phyloP scores from a whole-genome alignment of 1,284 basidiomycete genomes.

The Coriolopsis trogii region DNA sequence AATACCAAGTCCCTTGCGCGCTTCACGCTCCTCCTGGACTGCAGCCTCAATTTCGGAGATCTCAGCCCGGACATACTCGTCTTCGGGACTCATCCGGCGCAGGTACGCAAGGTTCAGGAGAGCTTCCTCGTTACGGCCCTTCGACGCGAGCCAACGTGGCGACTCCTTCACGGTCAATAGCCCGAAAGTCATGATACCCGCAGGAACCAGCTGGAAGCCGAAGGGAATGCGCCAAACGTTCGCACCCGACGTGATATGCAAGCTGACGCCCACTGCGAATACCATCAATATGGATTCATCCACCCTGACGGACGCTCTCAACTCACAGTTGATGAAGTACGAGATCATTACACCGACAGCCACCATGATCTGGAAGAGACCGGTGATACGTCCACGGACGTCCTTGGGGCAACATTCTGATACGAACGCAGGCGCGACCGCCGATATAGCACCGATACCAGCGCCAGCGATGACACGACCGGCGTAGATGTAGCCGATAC shows the following conservation, averaged over 20 bases:
- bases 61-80: conserved; percentile 55
- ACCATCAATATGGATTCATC: neutral
- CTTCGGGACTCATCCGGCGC: conserved; percentile 51
- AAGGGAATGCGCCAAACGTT: conserved; percentile 75
- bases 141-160: conserved; percentile 38
- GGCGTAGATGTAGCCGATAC: conserved; percentile 68
- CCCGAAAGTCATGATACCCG: conserved; percentile 77
- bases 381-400: conserved; percentile 71
- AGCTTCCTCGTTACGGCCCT: conserved; percentile 38
- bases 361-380: conserved; percentile 84
- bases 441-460: conserved; percentile 69
- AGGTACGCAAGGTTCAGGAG: conserved; percentile 50
- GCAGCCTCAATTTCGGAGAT: conserved; percentile 66
- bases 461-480: conserved; percentile 74
- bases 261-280: conserved; percentile 56
- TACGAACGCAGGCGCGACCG: conserved; percentile 75
- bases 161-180: conserved; percentile 67
- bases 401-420: conserved; percentile 81
- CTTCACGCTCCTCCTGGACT: conserved; percentile 62
- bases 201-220: conserved; percentile 76
- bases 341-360: conserved; percentile 76
- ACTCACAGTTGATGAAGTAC: conserved; percentile 75
- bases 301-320: neutral
- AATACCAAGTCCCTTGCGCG: conserved; percentile 58
- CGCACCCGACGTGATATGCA: conserved; percentile 52